Evolutionary conservation across 768 basidiomycete genomes (phyloP), one percentile per base, ranked within the genome.

Genomic region (Leccinum boreale): DNA sequence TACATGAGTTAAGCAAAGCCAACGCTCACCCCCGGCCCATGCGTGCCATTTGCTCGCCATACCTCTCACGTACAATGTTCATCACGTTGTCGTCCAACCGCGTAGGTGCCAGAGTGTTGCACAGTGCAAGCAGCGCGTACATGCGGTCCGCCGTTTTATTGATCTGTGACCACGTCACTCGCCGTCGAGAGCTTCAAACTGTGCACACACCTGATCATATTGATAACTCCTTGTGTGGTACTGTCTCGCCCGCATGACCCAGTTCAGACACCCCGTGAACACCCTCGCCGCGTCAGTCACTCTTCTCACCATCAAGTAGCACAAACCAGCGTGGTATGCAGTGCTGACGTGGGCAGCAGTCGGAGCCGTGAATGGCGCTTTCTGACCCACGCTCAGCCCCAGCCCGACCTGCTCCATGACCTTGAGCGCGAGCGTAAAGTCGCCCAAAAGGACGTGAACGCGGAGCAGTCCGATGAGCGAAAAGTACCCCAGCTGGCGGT

Each of bases 81-180:
- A 93, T 87, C 68, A 96, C 94, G 69, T 93, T 94, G 70, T 97
- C 95, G 67, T 98, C 96, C 60, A 96, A 77, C 57, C 94, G 82
- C 56, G 89, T 94, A 2, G 97, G 95, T 3, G 94, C 94, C 9
- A 98, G 82, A 1, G 92, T 89, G 64, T 93, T 90, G 77, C 94
- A 95, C 58, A 99, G 85, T 6, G 94, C 92, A 61, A 98, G 91
- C 31, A 99, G 74, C 5, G 94, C 94, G 67, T 98, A 96, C 95
- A 98, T 99, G 48, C 97, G 80, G 69, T 99, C 97, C 3, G 93
- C 95, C 17, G 91, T 95, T 80, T 98, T 98, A 77, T 89, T 94
- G 75, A 99, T 97, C 91, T 93, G 64, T 36, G 11, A 3, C 23
- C 23, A 17, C 10, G 50, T 58, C 35, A 59, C 45, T 33, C 9